Evolutionary conservation across 345 rosid species (phyloP).

Genomic region (Salix suchowensis): DNA sequence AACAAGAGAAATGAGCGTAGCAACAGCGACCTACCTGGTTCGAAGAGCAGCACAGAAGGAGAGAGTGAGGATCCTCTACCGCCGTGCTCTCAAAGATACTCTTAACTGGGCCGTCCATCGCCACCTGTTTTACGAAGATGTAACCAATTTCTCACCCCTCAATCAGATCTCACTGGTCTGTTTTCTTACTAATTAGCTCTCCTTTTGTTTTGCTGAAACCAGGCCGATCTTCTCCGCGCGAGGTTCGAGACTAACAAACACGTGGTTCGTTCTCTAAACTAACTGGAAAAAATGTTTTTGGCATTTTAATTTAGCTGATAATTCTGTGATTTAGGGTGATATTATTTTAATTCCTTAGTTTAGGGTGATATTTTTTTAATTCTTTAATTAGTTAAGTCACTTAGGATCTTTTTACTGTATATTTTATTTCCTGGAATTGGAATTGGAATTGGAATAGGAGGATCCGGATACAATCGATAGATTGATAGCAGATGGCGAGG

Average conservation of each 20-base stretch:
- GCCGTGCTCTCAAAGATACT: conserved; percentile 89
- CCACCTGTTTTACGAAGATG: conserved; percentile 84
- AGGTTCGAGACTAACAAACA: conserved; percentile 75
- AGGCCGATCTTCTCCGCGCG: conserved; percentile 82
- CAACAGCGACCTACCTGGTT: conserved; percentile 62
- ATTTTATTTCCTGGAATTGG: background rate
- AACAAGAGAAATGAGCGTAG: conserved; percentile 47
- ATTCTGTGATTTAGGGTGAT: background rate
- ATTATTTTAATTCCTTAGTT: too few relatives aligned
- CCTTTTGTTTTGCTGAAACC: background rate
- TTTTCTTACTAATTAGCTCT: background rate
- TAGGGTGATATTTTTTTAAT: too few relatives aligned
- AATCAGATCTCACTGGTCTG: background rate
- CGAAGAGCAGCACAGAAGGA: conserved; percentile 91
- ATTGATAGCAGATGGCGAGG: conserved; percentile 74
- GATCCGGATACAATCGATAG: conserved; percentile 79
- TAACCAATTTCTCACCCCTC: conserved; percentile 7
- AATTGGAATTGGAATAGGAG: conserved; percentile 41
- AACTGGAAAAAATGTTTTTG: background rate
- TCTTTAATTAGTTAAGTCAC: background rate
- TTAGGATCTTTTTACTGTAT: background rate
- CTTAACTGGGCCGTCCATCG: conserved; percentile 99
- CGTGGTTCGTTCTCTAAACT: conserved; percentile 49
- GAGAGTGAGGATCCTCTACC: conserved; percentile 85
- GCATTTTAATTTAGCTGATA: background rate